Conservation (phyloP, 768 basidiomycete species). For the Tulasnella calospora region DNA sequence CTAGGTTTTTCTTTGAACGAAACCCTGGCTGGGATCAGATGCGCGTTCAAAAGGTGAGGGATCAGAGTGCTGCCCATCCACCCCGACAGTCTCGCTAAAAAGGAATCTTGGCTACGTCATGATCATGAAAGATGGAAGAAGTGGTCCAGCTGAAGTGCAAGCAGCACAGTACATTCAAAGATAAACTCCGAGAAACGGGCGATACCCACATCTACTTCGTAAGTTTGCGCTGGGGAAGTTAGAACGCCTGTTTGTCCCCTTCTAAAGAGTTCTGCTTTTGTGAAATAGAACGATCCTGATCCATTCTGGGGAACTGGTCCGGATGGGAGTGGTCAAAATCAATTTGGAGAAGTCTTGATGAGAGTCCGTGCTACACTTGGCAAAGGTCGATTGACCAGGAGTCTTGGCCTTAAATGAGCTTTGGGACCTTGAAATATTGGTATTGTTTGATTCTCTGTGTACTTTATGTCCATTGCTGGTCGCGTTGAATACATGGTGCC, state of each 20-base stretch:
- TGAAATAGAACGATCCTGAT: neutral
- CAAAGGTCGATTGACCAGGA: neutral
- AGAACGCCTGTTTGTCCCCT: neutral
- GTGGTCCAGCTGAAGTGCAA: neutral
- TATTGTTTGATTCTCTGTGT: neutral
- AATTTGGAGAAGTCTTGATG: neutral
- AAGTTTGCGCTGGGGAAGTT: neutral
- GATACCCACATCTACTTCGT: neutral
- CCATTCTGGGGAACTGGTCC: neutral
- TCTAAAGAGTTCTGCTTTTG: neutral
- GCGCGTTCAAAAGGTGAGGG: neutral
- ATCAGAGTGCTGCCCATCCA: neutral
- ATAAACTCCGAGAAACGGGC: neutral
- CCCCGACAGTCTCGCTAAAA: neutral
- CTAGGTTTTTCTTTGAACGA: neutral
- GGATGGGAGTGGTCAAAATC: neutral
- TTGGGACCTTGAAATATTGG: neutral
- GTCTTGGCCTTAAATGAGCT: neutral
- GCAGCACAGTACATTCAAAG: neutral
- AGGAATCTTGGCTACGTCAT: neutral
- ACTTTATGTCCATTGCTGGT: neutral
- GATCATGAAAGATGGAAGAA: neutral
- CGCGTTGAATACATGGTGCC: neutral
- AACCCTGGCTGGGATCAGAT: neutral
- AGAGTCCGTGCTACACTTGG: neutral